A percentile compares a stretch with the other conserved stretches of the same genome.
phyloP scores from a whole-genome alignment of 2,329 filamentous ascomycete species.

The Cladophialophora bantiana region DNA sequence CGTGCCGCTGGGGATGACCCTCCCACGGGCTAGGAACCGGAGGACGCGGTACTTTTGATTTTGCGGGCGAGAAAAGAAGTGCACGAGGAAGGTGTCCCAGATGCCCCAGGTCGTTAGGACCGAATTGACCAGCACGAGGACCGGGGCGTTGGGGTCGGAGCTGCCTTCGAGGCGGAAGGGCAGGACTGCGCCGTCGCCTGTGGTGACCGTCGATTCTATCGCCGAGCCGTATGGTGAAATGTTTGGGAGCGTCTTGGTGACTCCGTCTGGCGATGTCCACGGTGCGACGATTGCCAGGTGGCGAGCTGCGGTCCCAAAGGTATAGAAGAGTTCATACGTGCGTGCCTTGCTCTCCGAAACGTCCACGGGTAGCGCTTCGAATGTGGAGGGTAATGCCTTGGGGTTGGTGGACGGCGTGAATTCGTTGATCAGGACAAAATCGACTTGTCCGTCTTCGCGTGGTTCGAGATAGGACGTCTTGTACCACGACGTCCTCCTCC shows the following conservation, averaged over 20 bases:
- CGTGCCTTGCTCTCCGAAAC: constrained; percentile 65
- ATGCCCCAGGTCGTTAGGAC: constrained; percentile 79
- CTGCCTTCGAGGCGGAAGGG: constrained; percentile 77
- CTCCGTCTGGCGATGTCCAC: constrained; percentile 63
- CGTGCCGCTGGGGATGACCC: constrained; percentile 55
- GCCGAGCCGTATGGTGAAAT: constrained; percentile 48
- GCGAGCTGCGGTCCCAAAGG: constrained; percentile 76
- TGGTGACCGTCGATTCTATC: constrained; percentile 72
- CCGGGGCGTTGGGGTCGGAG: constrained; percentile 68
- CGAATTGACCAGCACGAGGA: constrained; percentile 79
- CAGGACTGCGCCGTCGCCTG: constrained; percentile 71
- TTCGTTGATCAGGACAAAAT: constrained; percentile 74
- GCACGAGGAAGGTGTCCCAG: constrained; percentile 76
- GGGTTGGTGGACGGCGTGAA: constrained; percentile 73
- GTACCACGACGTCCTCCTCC: constrained; percentile 76
- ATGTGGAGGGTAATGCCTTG: background rate
- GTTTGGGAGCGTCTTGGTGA: constrained; percentile 63
- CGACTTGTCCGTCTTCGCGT: constrained; percentile 54
- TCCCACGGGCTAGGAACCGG: constrained; percentile 78
- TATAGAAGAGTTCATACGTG: constrained; percentile 76
- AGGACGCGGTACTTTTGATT: constrained; percentile 74
- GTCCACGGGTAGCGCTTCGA: background rate
- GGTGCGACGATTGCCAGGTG: constrained; percentile 64
- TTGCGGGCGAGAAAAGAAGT: constrained; percentile 61
- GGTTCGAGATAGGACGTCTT: constrained; percentile 70